A percentile compares a stretch with the other conserved stretches of the same genome.
These are phyloP conservation scores for Neoscytalidium dimidiatum DNA, from an alignment of 2,329 filamentous ascomycete genomes.

Conservation along the genomic window DNA sequence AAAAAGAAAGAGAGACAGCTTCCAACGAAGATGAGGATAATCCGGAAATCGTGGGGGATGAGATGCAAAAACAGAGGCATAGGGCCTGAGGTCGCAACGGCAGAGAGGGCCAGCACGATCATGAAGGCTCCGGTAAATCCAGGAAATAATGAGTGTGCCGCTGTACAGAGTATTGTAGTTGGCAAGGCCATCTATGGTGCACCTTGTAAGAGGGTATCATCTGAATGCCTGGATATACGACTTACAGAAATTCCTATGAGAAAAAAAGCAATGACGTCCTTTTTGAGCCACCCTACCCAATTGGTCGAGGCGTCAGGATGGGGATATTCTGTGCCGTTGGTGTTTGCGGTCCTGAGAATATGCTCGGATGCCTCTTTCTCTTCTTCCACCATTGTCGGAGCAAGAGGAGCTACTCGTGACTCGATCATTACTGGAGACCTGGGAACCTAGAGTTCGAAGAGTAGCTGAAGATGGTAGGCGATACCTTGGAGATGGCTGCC, in stretches of 20 bases:
- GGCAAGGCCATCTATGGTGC: neutral
- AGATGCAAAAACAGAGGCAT: neutral
- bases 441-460: no score
- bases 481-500: neutral
- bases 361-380: constrained; percentile 3
- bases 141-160: neutral
- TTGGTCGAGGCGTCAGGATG: neutral
- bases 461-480: neutral
- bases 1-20: constrained; percentile 8
- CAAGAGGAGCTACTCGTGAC: neutral
- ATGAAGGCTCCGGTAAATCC: constrained; percentile 2
- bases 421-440: neutral
- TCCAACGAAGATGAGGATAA: neutral
- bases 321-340: neutral
- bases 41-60: neutral
- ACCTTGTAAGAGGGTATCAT: no score
- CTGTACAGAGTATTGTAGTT: neutral
- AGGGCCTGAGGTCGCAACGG: neutral
- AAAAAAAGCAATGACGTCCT: constrained; percentile 3
- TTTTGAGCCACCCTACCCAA: neutral
- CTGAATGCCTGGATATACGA: no score
- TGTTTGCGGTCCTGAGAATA: neutral
- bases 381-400: neutral
- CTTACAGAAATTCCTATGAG: neutral
- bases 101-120: neutral